Conservation (phyloP, 306 rosid species). For the Acmispon strigosus region DNA sequence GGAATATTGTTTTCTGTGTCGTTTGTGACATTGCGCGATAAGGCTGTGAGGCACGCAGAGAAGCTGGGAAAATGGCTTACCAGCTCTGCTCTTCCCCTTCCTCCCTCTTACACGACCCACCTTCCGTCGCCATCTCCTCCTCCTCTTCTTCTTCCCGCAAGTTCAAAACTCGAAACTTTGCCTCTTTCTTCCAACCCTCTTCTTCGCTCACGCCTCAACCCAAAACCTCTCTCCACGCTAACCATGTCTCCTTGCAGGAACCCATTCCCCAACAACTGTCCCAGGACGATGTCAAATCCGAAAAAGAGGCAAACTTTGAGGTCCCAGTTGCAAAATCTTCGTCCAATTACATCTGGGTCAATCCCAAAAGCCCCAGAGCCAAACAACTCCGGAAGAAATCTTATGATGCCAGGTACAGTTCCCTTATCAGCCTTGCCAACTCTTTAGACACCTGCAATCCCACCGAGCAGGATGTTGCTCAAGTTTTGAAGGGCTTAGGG, state of each 20-base stretch:
- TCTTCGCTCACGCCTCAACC: conserved; percentile 14
- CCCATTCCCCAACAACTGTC: conserved; percentile 1
- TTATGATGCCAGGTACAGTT: conserved; percentile 63
- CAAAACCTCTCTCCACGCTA: conserved; percentile 35
- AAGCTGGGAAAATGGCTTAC: conserved; percentile 50
- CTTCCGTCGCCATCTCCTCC: conserved; percentile 19
- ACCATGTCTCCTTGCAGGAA: conserved; percentile 51
- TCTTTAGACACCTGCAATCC: conserved; percentile 53
- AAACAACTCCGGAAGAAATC: conserved; percentile 56
- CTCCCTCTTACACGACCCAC: conserved; percentile 43
- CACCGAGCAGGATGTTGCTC: conserved; percentile 37
- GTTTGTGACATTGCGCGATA: neutral
- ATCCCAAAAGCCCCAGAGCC: conserved; percentile 84
- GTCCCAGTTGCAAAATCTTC: conserved; percentile 33
- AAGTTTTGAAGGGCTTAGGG: conserved; percentile 41
- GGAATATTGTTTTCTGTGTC: too few species aligned
- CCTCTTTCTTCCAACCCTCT: conserved; percentile 20
- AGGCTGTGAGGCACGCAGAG: neutral
- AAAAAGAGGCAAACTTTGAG: conserved; percentile 1
- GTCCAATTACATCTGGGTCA: conserved; percentile 65
- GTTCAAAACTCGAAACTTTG: conserved; percentile 10
- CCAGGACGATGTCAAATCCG: neutral
- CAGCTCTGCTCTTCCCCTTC: conserved; percentile 61
- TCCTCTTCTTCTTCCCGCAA: conserved; percentile 18
- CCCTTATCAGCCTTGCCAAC: conserved; percentile 43